Conservation (phyloP, 202 grass and related monocot genomes). For the Carex arenaria region DNA sequence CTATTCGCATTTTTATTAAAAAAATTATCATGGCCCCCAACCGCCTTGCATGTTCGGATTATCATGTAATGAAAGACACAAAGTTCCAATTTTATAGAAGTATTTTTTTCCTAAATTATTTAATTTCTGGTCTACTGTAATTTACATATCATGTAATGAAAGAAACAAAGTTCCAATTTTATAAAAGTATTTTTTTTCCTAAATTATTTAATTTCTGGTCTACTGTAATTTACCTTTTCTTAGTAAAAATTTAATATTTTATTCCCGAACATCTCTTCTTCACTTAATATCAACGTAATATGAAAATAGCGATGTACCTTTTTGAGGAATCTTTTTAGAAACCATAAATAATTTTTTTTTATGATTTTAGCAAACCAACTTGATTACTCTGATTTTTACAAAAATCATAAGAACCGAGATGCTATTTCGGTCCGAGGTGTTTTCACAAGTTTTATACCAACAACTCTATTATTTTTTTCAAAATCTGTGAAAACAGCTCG, state of each 20-base stretch:
- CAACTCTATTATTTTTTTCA: no score
- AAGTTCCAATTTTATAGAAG: background rate
- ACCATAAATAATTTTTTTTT: no score
- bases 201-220: background rate
- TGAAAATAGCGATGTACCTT: background rate
- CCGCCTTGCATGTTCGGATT: background rate
- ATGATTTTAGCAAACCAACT: no score
- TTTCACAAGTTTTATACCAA: no score
- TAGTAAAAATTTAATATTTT: background rate
- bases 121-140: background rate
- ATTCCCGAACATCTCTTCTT: background rate
- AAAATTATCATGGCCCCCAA: background rate
- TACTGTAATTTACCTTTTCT: background rate
- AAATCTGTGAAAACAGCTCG: no score
- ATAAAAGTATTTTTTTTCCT: background rate
- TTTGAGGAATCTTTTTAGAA: background rate
- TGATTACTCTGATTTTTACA: no score
- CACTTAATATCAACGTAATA: background rate
- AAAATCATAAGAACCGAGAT: no score
- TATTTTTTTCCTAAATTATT: background rate
- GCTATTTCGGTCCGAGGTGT: no score
- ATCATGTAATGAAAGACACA: background rate
- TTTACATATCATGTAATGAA: background rate
- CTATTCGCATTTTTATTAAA: background rate
- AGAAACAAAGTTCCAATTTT: background rate